A percentile compares a stretch with the other conserved stretches of the same genome.
Conservation (phyloP, 257 asterid genomes). For the Cynanchum wilfordii region DNA sequence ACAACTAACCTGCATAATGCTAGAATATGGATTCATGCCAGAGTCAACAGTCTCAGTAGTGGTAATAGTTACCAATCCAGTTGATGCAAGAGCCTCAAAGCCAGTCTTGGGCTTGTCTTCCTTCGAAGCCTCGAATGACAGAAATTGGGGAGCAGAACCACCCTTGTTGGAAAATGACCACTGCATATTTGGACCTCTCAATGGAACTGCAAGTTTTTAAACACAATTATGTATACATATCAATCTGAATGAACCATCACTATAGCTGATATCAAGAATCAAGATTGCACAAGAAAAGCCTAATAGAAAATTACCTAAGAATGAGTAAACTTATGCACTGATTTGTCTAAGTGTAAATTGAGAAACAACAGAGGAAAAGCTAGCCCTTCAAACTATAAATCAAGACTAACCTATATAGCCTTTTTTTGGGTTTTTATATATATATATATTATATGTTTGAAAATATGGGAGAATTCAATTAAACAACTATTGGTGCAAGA, state of each 20-base stretch:
- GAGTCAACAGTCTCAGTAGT: slow-evolving; percentile 37
- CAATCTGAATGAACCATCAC: slow-evolving; percentile 10
- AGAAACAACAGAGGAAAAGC: slow-evolving; percentile 14
- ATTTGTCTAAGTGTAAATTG: slow-evolving; percentile 14
- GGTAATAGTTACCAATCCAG: slow-evolving; percentile 52
- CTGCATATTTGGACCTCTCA: slow-evolving; percentile 49
- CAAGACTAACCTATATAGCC: slow-evolving; percentile 10
- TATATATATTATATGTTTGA: slow-evolving; percentile 4
- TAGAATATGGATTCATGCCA: slow-evolving; percentile 16
- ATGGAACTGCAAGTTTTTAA: slow-evolving; percentile 38
- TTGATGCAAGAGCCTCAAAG: slow-evolving; percentile 56
- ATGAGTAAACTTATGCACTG: slow-evolving; percentile 16
- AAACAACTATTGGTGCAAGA: slow-evolving; percentile 22
- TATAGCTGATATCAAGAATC: slow-evolving; percentile 4
- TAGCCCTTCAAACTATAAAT: slow-evolving; percentile 14
- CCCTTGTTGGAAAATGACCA: slow-evolving; percentile 53
- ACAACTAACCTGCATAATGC: slow-evolving; percentile 38
- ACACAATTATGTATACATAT: slow-evolving; percentile 4
- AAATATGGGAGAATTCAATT: slow-evolving; percentile 8
- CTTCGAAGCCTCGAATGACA: slow-evolving; percentile 41
- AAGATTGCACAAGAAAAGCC: background rate
- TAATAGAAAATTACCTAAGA: slow-evolving; percentile 16
- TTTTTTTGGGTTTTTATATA: background rate
- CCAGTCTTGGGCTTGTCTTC: slow-evolving; percentile 47
- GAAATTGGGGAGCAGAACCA: slow-evolving; percentile 35